A percentile compares a stretch with the other conserved stretches of the same genome.
Evolutionary conservation across 176 grass and related monocot species (phyloP).

Genomic region (Eremochloa ophiuroides): DNA sequence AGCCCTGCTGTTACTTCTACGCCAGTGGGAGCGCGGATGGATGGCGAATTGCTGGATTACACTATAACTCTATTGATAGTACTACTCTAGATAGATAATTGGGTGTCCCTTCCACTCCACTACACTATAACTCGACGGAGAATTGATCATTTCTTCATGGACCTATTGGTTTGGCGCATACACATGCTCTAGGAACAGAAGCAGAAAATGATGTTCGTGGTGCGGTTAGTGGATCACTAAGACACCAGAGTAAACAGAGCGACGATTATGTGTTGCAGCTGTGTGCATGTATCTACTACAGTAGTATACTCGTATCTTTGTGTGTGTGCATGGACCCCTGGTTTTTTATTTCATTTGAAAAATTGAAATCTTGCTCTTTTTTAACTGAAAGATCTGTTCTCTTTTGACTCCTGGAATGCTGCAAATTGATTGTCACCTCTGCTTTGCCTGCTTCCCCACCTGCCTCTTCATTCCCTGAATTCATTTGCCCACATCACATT

Average conservation of each 20-base stretch:
- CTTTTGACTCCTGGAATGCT: conserved; percentile 13
- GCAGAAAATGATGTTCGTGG: conserved; percentile 4
- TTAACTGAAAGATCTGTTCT: conserved; percentile 2
- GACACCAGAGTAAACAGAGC: too few species aligned
- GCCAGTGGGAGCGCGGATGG: conserved; percentile 24
- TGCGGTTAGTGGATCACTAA: conserved; percentile 3
- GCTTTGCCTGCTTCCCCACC: conserved; percentile 24
- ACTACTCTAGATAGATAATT: too few species aligned
- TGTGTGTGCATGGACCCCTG: background rate
- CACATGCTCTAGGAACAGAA: background rate
- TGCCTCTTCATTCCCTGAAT: background rate
- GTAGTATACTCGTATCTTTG: background rate
- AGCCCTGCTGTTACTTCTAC: conserved; percentile 43
- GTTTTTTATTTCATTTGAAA: background rate
- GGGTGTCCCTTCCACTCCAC: background rate
- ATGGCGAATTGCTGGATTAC: too few species aligned
- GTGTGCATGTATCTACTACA: too few species aligned
- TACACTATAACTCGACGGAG: background rate
- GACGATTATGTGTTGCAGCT: too few species aligned
- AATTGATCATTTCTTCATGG: conserved; percentile 6
- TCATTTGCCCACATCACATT: background rate
- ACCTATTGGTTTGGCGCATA: background rate
- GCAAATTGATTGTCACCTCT: background rate
- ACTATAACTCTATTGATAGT: too few species aligned
- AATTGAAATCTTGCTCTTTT: background rate